Evolutionary conservation across 768 basidiomycete species (phyloP), one percentile per base, ranked within the genome.

Genomic region (Suillus occidentalis): DNA sequence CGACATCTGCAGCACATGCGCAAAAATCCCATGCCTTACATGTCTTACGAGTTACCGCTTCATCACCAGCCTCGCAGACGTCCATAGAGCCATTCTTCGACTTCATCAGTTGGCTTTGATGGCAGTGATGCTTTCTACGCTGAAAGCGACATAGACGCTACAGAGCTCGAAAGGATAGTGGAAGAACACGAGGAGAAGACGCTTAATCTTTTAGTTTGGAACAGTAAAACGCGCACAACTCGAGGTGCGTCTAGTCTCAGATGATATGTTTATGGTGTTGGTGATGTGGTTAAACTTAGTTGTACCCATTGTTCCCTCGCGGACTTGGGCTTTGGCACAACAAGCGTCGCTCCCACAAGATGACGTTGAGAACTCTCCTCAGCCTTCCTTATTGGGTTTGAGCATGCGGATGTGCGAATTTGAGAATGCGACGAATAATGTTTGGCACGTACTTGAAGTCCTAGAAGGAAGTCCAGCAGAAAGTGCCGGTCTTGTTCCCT

Each of bases 381-480:
- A 92, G 71, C 96, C 97, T 5, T 97, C 95, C 10, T 77, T 99
- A n/a, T 83, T 99, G 31, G 97, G 97, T 1, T 82, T 99, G 8
- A 95, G 92, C 72, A 89, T 99, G 87, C 87, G 97, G 25, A 85
- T 98, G 73, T 99, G 97, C 73, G 87, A 92, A 73, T 95, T 97
- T 5, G 90, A 93, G 70, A 83, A 86, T 60, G 91, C 97, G 18
- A 81, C 93, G 22, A 95, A 98, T 72, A 94, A 91, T 67, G 95
- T 99, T 6, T 99, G 97, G 96, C 97, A 99, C 77, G 95, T 99
- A 47, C 82, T 99, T 55, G 97, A 99, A 73, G 95, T 99, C 16
- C 79, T 97, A 47, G 97, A 99, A 76, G 97, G 95, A 25, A 93
- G 91, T 67, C 97, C 97, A 7, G 97, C 97, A 10, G 96, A 99